Conservation (phyloP, 805 yeast genomes). For the Ogataea dorogensis region DNA sequence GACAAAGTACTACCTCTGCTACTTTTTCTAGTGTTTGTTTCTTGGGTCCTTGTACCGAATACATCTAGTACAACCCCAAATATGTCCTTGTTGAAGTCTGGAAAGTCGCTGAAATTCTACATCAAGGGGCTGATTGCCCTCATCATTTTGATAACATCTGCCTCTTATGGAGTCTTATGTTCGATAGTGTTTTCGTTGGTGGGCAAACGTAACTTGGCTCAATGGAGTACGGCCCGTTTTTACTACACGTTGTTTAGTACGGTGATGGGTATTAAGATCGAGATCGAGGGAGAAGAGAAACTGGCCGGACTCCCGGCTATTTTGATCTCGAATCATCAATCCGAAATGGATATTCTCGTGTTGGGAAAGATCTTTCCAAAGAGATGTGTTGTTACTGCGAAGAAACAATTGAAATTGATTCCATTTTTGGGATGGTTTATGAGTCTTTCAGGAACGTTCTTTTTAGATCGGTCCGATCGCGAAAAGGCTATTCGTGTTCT, state of each 20-base stretch:
- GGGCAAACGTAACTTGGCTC: slow-evolving; percentile 79
- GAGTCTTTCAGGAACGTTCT: slow-evolving; percentile 86
- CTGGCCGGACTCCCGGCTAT: slow-evolving; percentile 69
- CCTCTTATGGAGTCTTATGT: slow-evolving; percentile 73
- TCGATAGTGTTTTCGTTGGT: slow-evolving; percentile 63
- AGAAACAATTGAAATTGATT: slow-evolving; percentile 73
- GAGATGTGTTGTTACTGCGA: slow-evolving; percentile 90
- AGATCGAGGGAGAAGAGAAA: slow-evolving; percentile 63
- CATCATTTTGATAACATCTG: slow-evolving; percentile 54
- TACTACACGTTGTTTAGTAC: slow-evolving; percentile 63
- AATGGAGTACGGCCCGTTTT: slow-evolving; percentile 85
- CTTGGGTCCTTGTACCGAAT: slow-evolving; percentile 20
- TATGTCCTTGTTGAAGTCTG: slow-evolving; percentile 20
- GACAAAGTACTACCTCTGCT: slow-evolving; percentile 9
- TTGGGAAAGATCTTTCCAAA: slow-evolving; percentile 84
- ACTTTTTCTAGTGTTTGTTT: slow-evolving; percentile 11
- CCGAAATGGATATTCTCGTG: slow-evolving; percentile 78
- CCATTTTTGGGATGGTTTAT: slow-evolving; percentile 98
- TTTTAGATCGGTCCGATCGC: slow-evolving; percentile 78
- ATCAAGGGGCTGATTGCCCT: slow-evolving; percentile 55
- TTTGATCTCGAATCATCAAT: slow-evolving; percentile 85
- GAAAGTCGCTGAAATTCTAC: slow-evolving; percentile 48
- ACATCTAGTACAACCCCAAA: slow-evolving; percentile 8
- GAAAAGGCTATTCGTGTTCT: slow-evolving; percentile 74
- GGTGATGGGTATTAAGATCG: slow-evolving; percentile 67